These are phyloP conservation scores for Celoporthe dispersa DNA, from an alignment of 2,329 filamentous ascomycete genomes.

Conservation along the genomic window DNA sequence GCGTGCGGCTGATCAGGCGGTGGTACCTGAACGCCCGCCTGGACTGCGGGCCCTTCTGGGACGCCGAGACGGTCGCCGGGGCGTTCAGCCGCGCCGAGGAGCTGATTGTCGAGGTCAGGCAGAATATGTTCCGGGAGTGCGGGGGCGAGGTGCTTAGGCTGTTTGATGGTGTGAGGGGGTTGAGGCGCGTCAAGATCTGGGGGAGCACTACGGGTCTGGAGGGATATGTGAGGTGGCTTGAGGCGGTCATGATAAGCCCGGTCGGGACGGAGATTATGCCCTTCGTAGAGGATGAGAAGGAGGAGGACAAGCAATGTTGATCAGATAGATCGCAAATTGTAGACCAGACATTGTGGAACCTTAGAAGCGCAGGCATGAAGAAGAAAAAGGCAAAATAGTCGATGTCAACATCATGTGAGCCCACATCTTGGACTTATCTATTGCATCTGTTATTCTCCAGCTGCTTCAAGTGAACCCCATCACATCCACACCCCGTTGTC, in stretches of 20 bases:
- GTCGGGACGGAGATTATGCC: constrained; percentile 14
- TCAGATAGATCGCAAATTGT: neutral
- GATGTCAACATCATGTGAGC: neutral
- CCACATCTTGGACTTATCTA: neutral
- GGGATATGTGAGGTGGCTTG: constrained; percentile 48
- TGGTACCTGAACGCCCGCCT: constrained; percentile 47
- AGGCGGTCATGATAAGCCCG: constrained; percentile 41
- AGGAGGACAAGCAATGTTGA: neutral
- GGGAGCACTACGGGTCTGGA: constrained; percentile 48
- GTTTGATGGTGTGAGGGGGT: constrained; percentile 49
- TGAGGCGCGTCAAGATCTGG: constrained; percentile 41
- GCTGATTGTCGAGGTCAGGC: constrained; percentile 46
- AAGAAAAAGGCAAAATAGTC: neutral
- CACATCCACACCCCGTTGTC: too few species aligned
- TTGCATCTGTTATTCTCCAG: neutral
- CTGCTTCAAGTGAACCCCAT: too few species aligned
- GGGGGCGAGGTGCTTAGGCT: constrained; percentile 42
- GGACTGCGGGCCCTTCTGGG: constrained; percentile 44
- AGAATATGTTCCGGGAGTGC: constrained; percentile 45
- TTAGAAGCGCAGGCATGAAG: neutral
- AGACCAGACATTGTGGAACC: neutral
- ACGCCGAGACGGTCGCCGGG: constrained; percentile 36
- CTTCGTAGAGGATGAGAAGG: neutral
- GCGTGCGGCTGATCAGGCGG: constrained; percentile 42
- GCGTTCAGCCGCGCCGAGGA: constrained; percentile 45